phyloP scores from a whole-genome alignment of 2,329 filamentous ascomycete genomes.

The Trichoderma polysporum region DNA sequence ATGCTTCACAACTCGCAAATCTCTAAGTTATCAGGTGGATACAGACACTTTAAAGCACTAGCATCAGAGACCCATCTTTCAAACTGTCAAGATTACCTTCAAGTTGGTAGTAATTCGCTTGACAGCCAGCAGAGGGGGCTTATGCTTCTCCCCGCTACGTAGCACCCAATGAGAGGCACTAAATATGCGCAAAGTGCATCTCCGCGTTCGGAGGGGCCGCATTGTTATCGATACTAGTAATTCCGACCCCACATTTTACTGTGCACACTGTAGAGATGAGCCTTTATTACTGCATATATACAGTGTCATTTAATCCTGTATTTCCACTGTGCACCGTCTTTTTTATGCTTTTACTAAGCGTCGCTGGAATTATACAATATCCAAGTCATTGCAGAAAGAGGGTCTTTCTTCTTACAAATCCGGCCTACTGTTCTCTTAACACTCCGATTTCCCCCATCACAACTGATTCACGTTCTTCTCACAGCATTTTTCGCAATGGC shows the following conservation, averaged over 20 bases:
- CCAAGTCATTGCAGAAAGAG: neutral
- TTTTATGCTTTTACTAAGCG: slow-evolving; percentile 20
- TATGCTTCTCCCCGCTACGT: neutral
- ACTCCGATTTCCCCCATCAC: neutral
- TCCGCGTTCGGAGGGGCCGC: slow-evolving; percentile 20
- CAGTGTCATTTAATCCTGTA: neutral
- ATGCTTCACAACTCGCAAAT: neutral
- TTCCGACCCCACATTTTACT: slow-evolving; percentile 7
- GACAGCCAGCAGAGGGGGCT: neutral
- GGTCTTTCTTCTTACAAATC: slow-evolving; percentile 14
- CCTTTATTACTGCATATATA: neutral
- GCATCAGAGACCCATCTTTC: neutral
- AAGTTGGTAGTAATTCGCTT: slow-evolving; percentile 17
- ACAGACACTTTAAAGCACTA: neutral
- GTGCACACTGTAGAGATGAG: neutral
- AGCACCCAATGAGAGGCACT: slow-evolving; percentile 1
- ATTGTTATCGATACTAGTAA: slow-evolving; percentile 20
- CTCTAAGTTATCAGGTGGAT: neutral
- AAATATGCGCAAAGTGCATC: slow-evolving; percentile 2
- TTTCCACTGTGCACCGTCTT: neutral
- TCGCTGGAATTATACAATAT: slow-evolving; percentile 7
- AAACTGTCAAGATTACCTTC: slow-evolving; percentile 3
- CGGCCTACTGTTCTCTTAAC: neutral
- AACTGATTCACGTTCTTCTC: neutral
- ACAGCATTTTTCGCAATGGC: slow-evolving; percentile 41